Conservation (phyloP, 257 asterid genomes). For the Solanum corneliomulleri region DNA sequence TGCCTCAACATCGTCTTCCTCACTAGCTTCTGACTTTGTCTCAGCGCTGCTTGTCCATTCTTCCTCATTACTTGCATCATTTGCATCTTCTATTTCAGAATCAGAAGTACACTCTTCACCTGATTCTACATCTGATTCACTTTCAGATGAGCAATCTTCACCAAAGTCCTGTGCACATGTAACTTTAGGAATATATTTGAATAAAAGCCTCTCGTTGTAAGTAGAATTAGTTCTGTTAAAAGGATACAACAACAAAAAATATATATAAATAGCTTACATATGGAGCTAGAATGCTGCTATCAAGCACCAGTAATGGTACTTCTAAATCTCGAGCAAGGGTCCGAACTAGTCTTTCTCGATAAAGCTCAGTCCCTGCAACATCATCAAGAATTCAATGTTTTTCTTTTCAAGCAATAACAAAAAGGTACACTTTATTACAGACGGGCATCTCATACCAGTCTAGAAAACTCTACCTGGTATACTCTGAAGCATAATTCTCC, state of each 20-base stretch:
- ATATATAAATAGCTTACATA: conserved; percentile 42
- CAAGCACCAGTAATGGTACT: conserved; percentile 85
- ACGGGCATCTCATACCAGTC: neutral
- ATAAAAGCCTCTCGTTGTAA: neutral
- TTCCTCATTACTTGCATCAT: conserved; percentile 66
- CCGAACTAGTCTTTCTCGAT: conserved; percentile 90
- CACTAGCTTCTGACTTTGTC: conserved; percentile 61
- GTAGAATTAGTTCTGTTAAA: neutral
- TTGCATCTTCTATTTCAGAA: conserved; percentile 75
- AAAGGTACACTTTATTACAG: neutral
- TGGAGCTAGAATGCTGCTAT: conserved; percentile 83
- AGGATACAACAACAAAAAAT: neutral
- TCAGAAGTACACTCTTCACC: conserved; percentile 54
- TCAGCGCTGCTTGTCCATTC: conserved; percentile 72
- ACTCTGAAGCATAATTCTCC: conserved; percentile 84
- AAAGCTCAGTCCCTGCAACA: conserved; percentile 77
- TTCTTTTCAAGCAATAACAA: conserved; percentile 2
- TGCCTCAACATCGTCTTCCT: conserved; percentile 58
- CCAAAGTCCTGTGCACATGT: conserved; percentile 41
- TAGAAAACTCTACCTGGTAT: conserved; percentile 48
- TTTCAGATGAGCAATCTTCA: conserved; percentile 62
- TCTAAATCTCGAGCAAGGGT: conserved; percentile 81
- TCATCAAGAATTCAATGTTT: conserved; percentile 4
- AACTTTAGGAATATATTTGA: neutral
- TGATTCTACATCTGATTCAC: conserved; percentile 62